Evolutionary conservation across 1,284 basidiomycete genomes (phyloP).

Genomic region (Kwoniella shivajii): DNA sequence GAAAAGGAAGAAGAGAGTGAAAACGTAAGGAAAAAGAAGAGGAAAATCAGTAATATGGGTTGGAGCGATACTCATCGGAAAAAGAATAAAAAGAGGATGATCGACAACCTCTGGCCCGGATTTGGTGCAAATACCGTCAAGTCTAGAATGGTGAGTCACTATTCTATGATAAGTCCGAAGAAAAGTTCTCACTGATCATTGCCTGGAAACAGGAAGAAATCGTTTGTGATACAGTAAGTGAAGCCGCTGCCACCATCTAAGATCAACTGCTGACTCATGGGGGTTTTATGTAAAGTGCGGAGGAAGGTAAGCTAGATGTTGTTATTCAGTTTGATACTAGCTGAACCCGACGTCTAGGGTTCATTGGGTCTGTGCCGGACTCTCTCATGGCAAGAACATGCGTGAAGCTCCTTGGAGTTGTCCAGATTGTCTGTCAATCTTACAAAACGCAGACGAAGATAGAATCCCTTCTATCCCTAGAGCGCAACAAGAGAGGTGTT

Average conservation of each 20-base stretch:
- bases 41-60: background rate
- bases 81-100: background rate
- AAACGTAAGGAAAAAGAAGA: background rate
- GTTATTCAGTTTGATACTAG: background rate
- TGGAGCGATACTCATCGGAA: background rate
- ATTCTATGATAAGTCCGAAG: too few relatives aligned
- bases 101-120: slow-evolving; percentile 12
- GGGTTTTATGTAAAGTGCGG: slow-evolving; percentile 4
- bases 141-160: slow-evolving; percentile 22
- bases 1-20: background rate
- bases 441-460: background rate
- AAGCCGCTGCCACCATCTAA: background rate
- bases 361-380: slow-evolving; percentile 29
- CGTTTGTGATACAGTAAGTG: slow-evolving; percentile 19
- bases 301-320: slow-evolving; percentile 12
- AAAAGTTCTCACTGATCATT: background rate
- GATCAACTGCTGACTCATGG: background rate
- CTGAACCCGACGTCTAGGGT: slow-evolving; percentile 10
- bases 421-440: slow-evolving; percentile 18
- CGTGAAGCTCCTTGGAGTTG: slow-evolving; percentile 19
- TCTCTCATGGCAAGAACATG: slow-evolving; percentile 8
- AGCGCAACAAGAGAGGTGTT: slow-evolving; percentile 20
- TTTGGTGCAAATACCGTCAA: slow-evolving; percentile 21
- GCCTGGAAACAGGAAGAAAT: slow-evolving; percentile 14
- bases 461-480: background rate